Evolutionary conservation across 345 rosid species (phyloP).

Genomic region (sweet orange (Citrus sinensis)): DVS_A1.0 CM039169.1:22591501-22592000

Average conservation of each 20-base stretch:
- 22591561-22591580: slow-evolving; percentile 79
- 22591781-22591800: neutral
- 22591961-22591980: neutral
- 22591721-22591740: neutral
- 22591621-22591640: slow-evolving; percentile 66
- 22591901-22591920: neutral
- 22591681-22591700: neutral
- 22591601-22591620: slow-evolving; percentile 86
- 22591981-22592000: neutral
- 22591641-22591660: neutral
- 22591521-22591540: slow-evolving; percentile 78
- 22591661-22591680: neutral
- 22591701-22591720: neutral
- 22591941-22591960: neutral
- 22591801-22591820: neutral
- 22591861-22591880: neutral
- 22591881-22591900: neutral
- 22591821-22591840: neutral
- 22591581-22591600: slow-evolving; percentile 86
- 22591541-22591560: slow-evolving; percentile 59
- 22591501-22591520: slow-evolving; percentile 98
- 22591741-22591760: neutral
- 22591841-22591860: neutral
- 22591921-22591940: neutral
- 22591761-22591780: neutral